Base-by-base conservation (phyloP, 2,329 filamentous ascomycete genomes). In the Thermochaetoides dissita region DNA sequence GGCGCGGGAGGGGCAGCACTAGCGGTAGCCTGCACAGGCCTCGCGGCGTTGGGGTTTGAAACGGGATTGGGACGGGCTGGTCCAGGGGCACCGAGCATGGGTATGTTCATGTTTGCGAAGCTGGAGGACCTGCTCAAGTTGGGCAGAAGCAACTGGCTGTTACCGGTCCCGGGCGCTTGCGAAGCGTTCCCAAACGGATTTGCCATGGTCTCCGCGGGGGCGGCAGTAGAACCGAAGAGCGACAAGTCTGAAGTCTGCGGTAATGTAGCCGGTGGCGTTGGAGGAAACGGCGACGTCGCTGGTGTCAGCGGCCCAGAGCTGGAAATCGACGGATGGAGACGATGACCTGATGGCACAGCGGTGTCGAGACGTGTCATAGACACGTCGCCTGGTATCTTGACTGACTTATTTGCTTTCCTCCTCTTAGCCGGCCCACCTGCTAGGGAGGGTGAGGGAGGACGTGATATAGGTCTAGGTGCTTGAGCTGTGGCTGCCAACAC, bases 351-450 rank as follows among this genome's bases (percentile, higher is more conserved):
- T 24, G 17, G 17, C 5, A 24, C 17, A 24, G 50, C 65, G 2
- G 75, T 79, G 51, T 91, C 83, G 32, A 91, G 67, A 42, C 77
- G 77, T 2, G 87, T 94, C 87, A 94, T 94, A 7, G 80, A 74
- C 51, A 94, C 62, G 10, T 75, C 79, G 11, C 73, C 77, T 0
- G 85, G 83, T 10, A 93, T 65, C 58, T 84, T 84, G 31, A 66
- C 62, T 12, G 75, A 73, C 34, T 71, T 71, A 57, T 80, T 87
- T 6, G 81, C 78, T 60, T 94, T 94, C 48, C 87, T 74, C 63
- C 87, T 87, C 67, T 93, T 94, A 36, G 76, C 72, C 31, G 69
- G 69, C 2, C 82, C 82, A 1, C 77, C 81, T 30, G 69, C 63
- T 40, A 77, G 70, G 10, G 63, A 72, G 1, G 85, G 84, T 1